Conservation (phyloP, 805 yeast species). For the Saturnispora kantuleensis region DNA sequence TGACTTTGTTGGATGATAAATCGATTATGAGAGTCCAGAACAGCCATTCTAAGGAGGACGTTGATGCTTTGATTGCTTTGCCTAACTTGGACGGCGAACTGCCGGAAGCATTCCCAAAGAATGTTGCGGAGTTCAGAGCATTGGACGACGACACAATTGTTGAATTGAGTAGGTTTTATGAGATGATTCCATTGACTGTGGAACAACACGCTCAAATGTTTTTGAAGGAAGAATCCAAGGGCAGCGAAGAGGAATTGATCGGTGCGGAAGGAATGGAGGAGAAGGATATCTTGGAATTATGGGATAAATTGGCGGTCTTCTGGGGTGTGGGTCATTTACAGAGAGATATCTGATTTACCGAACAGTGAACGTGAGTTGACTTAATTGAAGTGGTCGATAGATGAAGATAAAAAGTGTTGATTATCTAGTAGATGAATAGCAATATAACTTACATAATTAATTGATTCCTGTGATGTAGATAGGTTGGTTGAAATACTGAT, state of each 20-base stretch:
- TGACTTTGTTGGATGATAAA: conserved; percentile 70
- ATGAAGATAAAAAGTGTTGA: too few species aligned
- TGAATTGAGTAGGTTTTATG: conserved; percentile 61
- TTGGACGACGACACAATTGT: conserved; percentile 39
- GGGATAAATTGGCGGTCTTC: conserved; percentile 57
- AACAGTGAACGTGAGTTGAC: too few species aligned
- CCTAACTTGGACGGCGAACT: conserved; percentile 73
- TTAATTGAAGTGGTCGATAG: too few species aligned
- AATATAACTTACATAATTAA: too few species aligned
- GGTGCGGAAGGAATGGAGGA: conserved; percentile 18
- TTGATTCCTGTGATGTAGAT: too few species aligned
- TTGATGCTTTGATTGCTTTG: conserved; percentile 51
- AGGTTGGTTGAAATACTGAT: too few species aligned
- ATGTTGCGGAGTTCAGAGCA: conserved; percentile 41
- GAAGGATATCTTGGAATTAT: conserved; percentile 29
- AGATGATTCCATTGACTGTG: conserved; percentile 55
- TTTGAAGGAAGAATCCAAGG: conserved; percentile 38
- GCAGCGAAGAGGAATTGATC: conserved; percentile 21
- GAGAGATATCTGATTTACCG: conserved; percentile 3
- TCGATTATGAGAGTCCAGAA: conserved; percentile 63
- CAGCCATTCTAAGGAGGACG: conserved; percentile 34
- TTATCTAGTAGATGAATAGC: too few species aligned
- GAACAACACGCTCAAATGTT: conserved; percentile 45
- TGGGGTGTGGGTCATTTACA: conserved; percentile 34
- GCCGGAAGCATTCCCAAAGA: conserved; percentile 53